phyloP scores from a whole-genome alignment of 805 yeast genomes.

The Saccharomyces paradoxus region DNA sequence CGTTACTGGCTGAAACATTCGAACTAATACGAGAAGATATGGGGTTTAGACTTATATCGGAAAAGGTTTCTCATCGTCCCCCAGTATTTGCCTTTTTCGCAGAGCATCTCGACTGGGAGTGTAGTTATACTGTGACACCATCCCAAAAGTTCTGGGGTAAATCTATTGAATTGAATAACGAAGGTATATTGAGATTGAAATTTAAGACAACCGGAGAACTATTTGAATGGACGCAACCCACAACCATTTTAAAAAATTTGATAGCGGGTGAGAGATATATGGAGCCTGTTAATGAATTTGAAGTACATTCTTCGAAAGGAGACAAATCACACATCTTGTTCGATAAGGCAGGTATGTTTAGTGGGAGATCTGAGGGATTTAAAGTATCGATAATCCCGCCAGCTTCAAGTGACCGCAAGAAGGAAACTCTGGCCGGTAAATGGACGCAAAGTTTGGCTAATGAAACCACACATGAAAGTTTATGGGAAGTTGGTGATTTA shows the following conservation, averaged over 20 bases:
- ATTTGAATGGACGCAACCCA: conserved; percentile 76
- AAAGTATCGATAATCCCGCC: conserved; percentile 33
- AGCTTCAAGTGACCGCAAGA: conserved; percentile 11
- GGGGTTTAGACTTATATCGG: conserved; percentile 67
- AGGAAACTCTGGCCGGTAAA: conserved; percentile 44
- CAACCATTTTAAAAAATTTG: conserved; percentile 72
- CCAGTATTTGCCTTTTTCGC: conserved; percentile 68
- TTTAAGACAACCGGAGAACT: conserved; percentile 55
- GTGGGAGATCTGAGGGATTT: conserved; percentile 66
- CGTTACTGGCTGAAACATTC: conserved; percentile 86
- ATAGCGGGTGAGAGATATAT: conserved; percentile 92
- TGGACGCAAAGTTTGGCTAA: conserved; percentile 71
- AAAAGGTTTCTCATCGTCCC: conserved; percentile 85
- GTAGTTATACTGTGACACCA: conserved; percentile 58
- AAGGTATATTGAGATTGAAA: conserved; percentile 56
- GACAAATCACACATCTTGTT: conserved; percentile 63
- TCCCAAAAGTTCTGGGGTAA: conserved; percentile 93
- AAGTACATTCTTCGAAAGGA: conserved; percentile 62
- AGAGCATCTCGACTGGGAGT: conserved; percentile 66
- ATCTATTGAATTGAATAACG: conserved; percentile 71
- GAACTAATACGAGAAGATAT: conserved; percentile 81
- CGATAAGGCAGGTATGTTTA: conserved; percentile 74
- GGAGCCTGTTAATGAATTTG: conserved; percentile 70
- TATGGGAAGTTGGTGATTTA: conserved; percentile 70
- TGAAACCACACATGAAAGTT: conserved; percentile 26